Base-by-base conservation (phyloP, 805 yeast species). In the Metschnikowia anglica region DNA sequence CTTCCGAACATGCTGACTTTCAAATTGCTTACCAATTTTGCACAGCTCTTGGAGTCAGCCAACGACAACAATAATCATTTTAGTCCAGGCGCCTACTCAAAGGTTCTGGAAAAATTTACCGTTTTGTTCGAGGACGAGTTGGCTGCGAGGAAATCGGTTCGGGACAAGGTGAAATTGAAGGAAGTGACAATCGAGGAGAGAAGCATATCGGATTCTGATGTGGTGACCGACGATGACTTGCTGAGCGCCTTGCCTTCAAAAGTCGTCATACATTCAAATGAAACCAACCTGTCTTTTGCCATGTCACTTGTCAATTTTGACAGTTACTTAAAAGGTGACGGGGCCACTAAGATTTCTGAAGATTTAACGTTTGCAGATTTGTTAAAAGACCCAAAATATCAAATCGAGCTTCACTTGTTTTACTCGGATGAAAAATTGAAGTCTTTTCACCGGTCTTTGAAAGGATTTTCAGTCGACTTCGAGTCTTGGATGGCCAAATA, bases 381-480 rank as follows among this genome's bases (percentile, higher is more conserved):
- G 4, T 7, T 51, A 10, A 33, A 34, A 11, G 37, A 43, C 28
- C 23, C 43, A 4, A 26, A 25, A 15, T 42, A n/a, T 23, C 34
- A 62, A 18, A 51, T 72, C 17, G 79, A 75, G 41, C 46, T 81
- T 24, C 78, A 79, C 39, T 49, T 70, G 1, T 73, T 62, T 43
- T 66, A 71, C 42, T 65, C 80, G 0, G 88, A 83, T 58, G 83
- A 79, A 1, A 72, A 70, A 37, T 60, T 85, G 39, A 61, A 61
- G 31, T 51, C 52, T 2, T 60, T 70, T 28, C 60, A 64, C 11
- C 66, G 62, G 29, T 53, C 63, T 2, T 55, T 81, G 23, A 51
- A 57, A 2, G 62, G 63, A 8, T 72, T 72, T 31, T 70, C 79
- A 0, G 63, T 70, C 19, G 72, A 76, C 24, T 76, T 75, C 20